Evolutionary conservation across 768 basidiomycete genomes (phyloP).

Genomic region (Hypholoma sublateritium): DNA sequence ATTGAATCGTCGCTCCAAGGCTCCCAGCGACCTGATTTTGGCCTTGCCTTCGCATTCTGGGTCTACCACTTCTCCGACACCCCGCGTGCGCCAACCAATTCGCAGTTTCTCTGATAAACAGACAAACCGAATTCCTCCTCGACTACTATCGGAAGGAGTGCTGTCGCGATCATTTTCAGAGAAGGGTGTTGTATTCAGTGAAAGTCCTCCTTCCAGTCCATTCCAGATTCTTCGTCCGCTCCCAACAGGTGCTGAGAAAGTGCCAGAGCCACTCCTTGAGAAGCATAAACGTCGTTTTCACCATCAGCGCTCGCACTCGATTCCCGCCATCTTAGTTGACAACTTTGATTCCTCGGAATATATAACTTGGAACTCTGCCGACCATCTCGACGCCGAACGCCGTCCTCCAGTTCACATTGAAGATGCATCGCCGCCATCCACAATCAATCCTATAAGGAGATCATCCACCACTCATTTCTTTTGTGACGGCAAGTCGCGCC

Average conservation of each 20-base stretch:
- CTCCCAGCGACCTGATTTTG: constrained; percentile 8
- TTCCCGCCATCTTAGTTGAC: constrained; percentile 27
- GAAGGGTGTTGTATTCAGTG: background rate
- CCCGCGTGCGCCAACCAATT: constrained; percentile 8
- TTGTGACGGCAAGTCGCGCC: background rate
- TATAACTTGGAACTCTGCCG: constrained; percentile 4
- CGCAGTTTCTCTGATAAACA: constrained; percentile 13
- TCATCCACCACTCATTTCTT: background rate
- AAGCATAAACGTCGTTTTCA: constrained; percentile 4
- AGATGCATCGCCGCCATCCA: background rate
- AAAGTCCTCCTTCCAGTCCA: constrained; percentile 2
- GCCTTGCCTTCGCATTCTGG: constrained; percentile 8
- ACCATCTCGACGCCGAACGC: background rate
- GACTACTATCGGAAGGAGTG: background rate
- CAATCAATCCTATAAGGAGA: constrained; percentile 10
- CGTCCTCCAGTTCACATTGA: background rate
- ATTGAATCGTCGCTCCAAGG: constrained; percentile 9
- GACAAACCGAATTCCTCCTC: background rate
- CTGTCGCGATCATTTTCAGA: background rate
- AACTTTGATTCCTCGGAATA: constrained; percentile 20
- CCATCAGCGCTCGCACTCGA: constrained; percentile 11
- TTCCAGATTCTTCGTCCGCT: background rate
- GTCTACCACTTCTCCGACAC: background rate
- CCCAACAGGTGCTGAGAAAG: background rate
- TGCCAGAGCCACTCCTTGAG: background rate